Evolutionary conservation across 2,329 filamentous ascomycete genomes (phyloP), one percentile per base, ranked within the genome.

Genomic region (Raffaelea deltoideospora): DNA sequence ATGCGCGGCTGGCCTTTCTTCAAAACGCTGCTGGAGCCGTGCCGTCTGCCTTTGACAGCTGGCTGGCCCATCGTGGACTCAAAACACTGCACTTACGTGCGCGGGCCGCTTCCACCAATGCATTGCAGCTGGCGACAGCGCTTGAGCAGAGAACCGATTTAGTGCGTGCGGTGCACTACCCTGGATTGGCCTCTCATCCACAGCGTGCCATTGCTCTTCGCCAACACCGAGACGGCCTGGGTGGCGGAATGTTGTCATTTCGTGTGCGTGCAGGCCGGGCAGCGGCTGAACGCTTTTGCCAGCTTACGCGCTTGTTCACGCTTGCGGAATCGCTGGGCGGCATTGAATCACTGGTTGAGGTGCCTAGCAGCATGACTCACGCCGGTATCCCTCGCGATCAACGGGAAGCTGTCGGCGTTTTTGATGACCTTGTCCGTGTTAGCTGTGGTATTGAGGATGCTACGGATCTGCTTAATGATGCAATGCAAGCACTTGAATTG

Each of bases 21-120:
- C 90, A 98, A 58, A 98, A 98, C 62, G 90, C 90, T 48, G 93
- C 95, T 48, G 90, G 90, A 44, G 88, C 88, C 43, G 81, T 98
- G 4, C 90, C 90, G 36, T 92, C 84, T 1, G 72, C 90, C 29
- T 98, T 98, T 53, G 90, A 98, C 67, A 86, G 79, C 63, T 98
- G 90, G 90, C 82, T 98, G 45, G 90, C 90, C 34, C 90, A 98
- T 64, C 79, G 90, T 45, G 90, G 90, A 48, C 72, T 95, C 48
- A 98, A 98, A 70, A 98, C 90, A 4, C 73, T 98, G 30, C 90
- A 98, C 60, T 71, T 98, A 33, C 82, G 90, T 49, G 88, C 84
- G 10, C 76, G 81, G 44, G 85, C 93, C 58, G 85, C 88, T 15
- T 81, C 72, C 45, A 67, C 63, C 48, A 96, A 96, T 59, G 90